Conservation (phyloP, 2,329 filamentous ascomycete species). For the Aspergillus luchuensis region DNA sequence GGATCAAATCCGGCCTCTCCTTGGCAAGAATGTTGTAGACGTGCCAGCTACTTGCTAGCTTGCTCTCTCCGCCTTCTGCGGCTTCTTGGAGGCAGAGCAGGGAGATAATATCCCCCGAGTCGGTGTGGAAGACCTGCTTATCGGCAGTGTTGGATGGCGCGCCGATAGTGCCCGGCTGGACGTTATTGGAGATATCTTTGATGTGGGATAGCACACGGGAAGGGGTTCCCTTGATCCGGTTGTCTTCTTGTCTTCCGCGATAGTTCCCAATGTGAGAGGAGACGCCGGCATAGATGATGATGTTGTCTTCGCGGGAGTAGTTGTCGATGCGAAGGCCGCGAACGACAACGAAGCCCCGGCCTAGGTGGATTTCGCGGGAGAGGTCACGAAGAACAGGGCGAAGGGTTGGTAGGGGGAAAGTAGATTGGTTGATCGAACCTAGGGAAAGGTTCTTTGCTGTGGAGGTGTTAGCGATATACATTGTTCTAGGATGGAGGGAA, state of each 20-base stretch:
- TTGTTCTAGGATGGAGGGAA: neutral
- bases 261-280: slow-evolving; percentile 45
- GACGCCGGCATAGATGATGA: slow-evolving; percentile 49
- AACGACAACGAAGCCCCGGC: slow-evolving; percentile 49
- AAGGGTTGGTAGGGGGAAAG: slow-evolving; percentile 47
- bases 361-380: slow-evolving; percentile 43
- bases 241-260: slow-evolving; percentile 48
- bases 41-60: slow-evolving; percentile 56
- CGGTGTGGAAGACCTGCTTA: slow-evolving; percentile 58
- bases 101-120: slow-evolving; percentile 57
- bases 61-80: slow-evolving; percentile 54
- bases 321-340: slow-evolving; percentile 44
- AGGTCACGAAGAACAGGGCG: slow-evolving; percentile 35
- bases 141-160: slow-evolving; percentile 47
- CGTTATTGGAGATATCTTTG: slow-evolving; percentile 56
- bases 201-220: slow-evolving; percentile 63
- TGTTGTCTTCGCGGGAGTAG: slow-evolving; percentile 40
- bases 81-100: slow-evolving; percentile 52
- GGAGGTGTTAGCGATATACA: slow-evolving; percentile 5
- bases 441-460: slow-evolving; percentile 34
- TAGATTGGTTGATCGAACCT: slow-evolving; percentile 49
- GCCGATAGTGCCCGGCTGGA: slow-evolving; percentile 38
- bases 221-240: slow-evolving; percentile 21
- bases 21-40: slow-evolving; percentile 59
- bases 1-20: slow-evolving; percentile 56